These are phyloP conservation scores for Litsea cubeba DNA, from an alignment of 164 flowering plant genomes.

Conservation along the genomic window DNA sequence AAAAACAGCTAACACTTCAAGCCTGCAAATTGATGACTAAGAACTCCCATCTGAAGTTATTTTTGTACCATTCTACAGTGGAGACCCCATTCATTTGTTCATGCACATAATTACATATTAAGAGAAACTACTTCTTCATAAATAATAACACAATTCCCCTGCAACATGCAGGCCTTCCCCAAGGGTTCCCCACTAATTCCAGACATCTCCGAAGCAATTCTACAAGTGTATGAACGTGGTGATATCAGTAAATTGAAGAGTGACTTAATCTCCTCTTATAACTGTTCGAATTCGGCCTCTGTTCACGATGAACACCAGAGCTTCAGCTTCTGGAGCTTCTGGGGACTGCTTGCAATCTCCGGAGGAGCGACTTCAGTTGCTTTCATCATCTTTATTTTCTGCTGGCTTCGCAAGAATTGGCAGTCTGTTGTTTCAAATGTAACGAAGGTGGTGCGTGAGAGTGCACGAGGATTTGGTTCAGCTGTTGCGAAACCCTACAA, in stretches of 20 bases:
- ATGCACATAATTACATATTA: no score
- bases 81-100: no score
- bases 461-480: no score
- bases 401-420: background rate
- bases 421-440: no score
- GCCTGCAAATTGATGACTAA: no score
- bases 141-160: no score
- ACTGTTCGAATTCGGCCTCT: constrained; percentile 10
- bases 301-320: background rate
- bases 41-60: no score
- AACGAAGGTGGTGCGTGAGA: no score
- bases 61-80: no score
- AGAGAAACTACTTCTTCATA: no score
- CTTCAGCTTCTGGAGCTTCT: constrained; percentile 17
- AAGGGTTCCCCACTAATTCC: constrained; percentile 27
- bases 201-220: constrained; percentile 24
- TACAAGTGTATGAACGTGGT: constrained; percentile 21
- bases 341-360: constrained; percentile 16
- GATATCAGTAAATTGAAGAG: constrained; percentile 18
- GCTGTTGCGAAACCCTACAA: no score
- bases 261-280: constrained; percentile 8
- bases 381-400: background rate
- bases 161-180: constrained; percentile 23
- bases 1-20: no score
- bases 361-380: constrained; percentile 13